These are phyloP conservation scores for Cymodocea nodosa DNA, from an alignment of 116 monocot species.

Conservation along the genomic window DNA sequence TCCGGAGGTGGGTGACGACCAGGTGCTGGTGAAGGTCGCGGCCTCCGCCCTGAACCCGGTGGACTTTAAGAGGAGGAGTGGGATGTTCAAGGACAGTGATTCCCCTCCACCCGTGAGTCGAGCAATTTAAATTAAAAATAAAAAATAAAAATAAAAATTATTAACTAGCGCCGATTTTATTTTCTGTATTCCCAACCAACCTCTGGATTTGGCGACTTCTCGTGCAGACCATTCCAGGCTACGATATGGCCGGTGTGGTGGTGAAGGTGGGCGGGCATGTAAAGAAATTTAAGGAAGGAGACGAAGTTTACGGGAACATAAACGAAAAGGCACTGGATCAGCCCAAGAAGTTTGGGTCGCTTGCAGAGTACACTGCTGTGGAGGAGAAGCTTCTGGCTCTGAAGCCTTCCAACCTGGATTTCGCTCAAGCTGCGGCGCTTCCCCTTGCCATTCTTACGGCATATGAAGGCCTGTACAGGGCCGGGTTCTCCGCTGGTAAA, in stretches of 20 bases:
- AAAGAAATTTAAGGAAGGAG: conserved; percentile 76
- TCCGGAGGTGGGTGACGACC: conserved; percentile 66
- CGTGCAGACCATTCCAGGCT: conserved; percentile 83
- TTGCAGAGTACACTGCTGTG: conserved; percentile 84
- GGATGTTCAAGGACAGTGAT: conserved; percentile 78
- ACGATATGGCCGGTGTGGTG: conserved; percentile 84
- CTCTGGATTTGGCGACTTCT: conserved; percentile 1
- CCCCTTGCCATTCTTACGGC: conserved; percentile 90
- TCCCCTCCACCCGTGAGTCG: conserved; percentile 69
- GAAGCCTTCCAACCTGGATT: conserved; percentile 70
- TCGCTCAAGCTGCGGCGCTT: conserved; percentile 54
- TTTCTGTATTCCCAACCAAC: no score
- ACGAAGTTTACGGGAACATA: conserved; percentile 87
- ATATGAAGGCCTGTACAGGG: conserved; percentile 58
- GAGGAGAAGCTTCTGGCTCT: conserved; percentile 76
- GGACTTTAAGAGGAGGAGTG: conserved; percentile 78
- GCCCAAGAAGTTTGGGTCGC: conserved; percentile 76
- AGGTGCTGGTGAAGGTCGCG: conserved; percentile 73
- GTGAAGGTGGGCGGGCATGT: conserved; percentile 80
- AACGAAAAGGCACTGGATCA: conserved; percentile 67
- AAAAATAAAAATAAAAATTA: no score
- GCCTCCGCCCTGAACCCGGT: conserved; percentile 90
- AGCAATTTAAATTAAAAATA: no score
- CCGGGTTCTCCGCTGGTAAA: conserved; percentile 70
- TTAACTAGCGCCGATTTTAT: no score